Conservation (phyloP, 331 rosid genomes). For the Prunus yedoensis region DNA sequence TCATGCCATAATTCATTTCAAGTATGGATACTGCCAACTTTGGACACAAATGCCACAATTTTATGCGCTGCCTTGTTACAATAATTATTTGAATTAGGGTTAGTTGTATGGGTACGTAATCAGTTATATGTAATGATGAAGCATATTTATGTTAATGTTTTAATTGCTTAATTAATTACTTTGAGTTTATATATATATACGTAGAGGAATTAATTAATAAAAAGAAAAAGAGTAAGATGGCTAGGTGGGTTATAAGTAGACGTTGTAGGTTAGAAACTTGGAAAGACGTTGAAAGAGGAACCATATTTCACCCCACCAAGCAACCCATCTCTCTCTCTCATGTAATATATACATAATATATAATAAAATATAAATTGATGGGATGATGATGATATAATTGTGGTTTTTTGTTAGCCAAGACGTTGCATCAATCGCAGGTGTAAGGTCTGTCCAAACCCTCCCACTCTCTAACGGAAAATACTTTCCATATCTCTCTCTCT, state of each 20-base stretch:
- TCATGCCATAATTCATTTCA: no score
- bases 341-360: slow-evolving; percentile 9
- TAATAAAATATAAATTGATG: not conserved
- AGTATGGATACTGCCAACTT: no score
- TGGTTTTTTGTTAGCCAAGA: slow-evolving; percentile 74
- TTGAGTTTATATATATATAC: not conserved
- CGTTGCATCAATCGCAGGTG: slow-evolving; percentile 90
- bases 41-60: no score
- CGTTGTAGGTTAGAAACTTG: slow-evolving; percentile 97
- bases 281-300: slow-evolving; percentile 97
- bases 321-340: slow-evolving; percentile 48
- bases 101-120: not conserved
- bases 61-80: no score
- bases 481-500: slow-evolving; percentile 45
- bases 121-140: not conserved
- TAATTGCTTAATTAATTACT: not conserved
- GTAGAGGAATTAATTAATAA: not conserved
- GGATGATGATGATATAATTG: slow-evolving; percentile 6
- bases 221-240: slow-evolving; percentile 18
- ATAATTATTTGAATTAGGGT: not conserved
- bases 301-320: slow-evolving; percentile 77
- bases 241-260: slow-evolving; percentile 92
- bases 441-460: slow-evolving; percentile 70
- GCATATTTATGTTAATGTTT: not conserved
- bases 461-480: slow-evolving; percentile 86